Conservation (phyloP, 2,329 filamentous ascomycete species). For the Aureobasidium sp. region DNA sequence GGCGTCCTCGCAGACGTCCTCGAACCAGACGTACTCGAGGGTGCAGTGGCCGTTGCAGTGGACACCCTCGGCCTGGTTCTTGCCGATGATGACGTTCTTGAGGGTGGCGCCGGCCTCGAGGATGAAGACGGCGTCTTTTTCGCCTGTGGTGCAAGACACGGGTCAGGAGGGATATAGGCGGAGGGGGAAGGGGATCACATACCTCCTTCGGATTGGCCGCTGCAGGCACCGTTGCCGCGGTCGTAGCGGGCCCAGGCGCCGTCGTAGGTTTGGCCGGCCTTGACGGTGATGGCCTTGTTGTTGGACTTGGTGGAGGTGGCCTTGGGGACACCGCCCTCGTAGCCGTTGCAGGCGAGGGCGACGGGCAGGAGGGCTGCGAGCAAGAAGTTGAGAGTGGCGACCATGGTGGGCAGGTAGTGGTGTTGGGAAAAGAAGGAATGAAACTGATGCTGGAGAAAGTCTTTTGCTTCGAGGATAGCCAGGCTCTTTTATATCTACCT, state of each 20-base stretch:
- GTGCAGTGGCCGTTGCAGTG: constrained; percentile 44
- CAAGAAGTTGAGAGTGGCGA: constrained; percentile 6
- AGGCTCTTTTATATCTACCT: neutral
- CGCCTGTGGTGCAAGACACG: neutral
- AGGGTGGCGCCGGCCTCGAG: constrained; percentile 43
- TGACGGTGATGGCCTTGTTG: constrained; percentile 26
- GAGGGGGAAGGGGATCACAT: neutral
- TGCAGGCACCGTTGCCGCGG: constrained; percentile 30
- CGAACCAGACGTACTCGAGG: constrained; percentile 41
- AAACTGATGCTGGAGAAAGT: neutral
- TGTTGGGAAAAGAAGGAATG: neutral
- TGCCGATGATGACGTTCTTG: constrained; percentile 46
- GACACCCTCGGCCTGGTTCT: constrained; percentile 42
- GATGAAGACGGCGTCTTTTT: constrained; percentile 42
- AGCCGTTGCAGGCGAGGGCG: constrained; percentile 16
- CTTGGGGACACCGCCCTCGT: constrained; percentile 16
- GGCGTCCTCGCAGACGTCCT: constrained; percentile 35
- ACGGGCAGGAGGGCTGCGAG: constrained; percentile 21
- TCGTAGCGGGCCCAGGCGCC: constrained; percentile 38
- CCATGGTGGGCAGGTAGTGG: neutral
- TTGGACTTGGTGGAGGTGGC: constrained; percentile 14
- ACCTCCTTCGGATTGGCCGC: constrained; percentile 24
- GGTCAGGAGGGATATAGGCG: too few relatives aligned
- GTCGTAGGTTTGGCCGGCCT: constrained; percentile 28
- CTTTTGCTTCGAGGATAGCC: neutral